Evolutionary conservation across 2,329 filamentous ascomycete species (phyloP), one percentile per base, ranked within the genome.

Genomic region (Penicillium brasilianum): DNA sequence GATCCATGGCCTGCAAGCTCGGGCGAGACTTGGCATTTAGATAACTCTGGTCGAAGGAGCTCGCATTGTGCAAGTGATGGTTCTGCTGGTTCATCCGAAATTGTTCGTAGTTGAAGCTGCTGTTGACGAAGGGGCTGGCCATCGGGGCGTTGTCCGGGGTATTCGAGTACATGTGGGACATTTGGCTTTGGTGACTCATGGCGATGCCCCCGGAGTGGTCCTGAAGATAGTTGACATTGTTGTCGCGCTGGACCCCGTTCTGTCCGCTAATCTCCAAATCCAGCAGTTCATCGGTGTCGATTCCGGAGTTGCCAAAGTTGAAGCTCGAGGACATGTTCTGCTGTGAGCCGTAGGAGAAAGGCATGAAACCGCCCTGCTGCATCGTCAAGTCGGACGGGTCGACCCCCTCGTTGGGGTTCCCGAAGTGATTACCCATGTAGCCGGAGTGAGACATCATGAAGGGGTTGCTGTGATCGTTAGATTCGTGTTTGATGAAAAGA

Each of bases 131-230:
- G 0, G 94, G 94, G 71, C 93, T 97, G 72, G 96, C 91, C 62
- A 97, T 94, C 6, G 94, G 93, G 56, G 92, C 90, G 55, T 92
- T 92, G 63, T 98, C 94, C 3, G 94, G 93, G 1, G 93, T 97
- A 75, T 91, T 92, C 20, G 94, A 97, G 77, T 90, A 98, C 63
- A 92, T 87, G 72, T 90, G 76, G 14, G 76, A 90, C 72, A 92
- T 88, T 60, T 90, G 88, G 51, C 85, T 81, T 62, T 88, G 86
- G 66, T 91, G 88, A 69, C 89, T 85, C 61, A 87, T 85, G 39
- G 90, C 76, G 36, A 83, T 78, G 25, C 77, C 77, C 43, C 82
- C 78, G 61, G 82, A 83, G 60, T 89, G 88, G 60, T 90, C 79
- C 55, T 76, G 74, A 25, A 79, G 71, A 59, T 74, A 76, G 55